A percentile compares a stretch with the other conserved stretches of the same genome.
Conservation (phyloP, 768 basidiomycete species). For the Auricularia cornea region DNA sequence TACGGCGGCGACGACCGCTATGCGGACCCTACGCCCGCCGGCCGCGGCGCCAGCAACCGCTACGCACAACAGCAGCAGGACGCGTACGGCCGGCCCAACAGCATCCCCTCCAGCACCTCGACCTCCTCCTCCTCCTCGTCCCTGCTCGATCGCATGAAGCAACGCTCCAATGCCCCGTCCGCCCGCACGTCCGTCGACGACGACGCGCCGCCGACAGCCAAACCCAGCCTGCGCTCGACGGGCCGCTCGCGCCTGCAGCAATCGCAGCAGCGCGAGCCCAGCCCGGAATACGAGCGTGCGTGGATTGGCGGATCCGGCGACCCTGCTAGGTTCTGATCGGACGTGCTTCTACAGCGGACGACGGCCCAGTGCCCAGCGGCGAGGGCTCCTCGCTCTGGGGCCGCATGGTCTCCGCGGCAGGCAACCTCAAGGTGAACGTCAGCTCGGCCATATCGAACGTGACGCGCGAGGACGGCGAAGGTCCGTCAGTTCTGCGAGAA, state of each 20-base stretch:
- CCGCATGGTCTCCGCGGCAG: slow-evolving; percentile 46
- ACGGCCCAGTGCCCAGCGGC: slow-evolving; percentile 14
- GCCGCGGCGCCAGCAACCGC: slow-evolving; percentile 31
- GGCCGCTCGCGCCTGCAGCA: background rate
- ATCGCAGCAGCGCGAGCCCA: background rate
- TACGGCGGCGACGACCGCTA: background rate
- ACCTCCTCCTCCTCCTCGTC: slow-evolving; percentile 26
- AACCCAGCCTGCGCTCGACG: background rate
- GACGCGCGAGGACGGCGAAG: slow-evolving; percentile 34
- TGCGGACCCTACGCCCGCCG: background rate
- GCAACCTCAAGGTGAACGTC: slow-evolving; percentile 46
- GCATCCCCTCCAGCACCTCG: slow-evolving; percentile 16
- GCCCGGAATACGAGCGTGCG: background rate
- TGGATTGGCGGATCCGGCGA: background rate
- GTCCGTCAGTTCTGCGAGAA: slow-evolving; percentile 17
- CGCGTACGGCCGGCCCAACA: background rate
- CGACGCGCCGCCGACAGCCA: background rate
- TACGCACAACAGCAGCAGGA: background rate
- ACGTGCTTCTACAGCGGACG: background rate
- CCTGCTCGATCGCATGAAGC: slow-evolving; percentile 30
- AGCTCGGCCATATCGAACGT: slow-evolving; percentile 41
- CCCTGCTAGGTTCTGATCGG: background rate
- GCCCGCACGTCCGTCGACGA: slow-evolving; percentile 24
- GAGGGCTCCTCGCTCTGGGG: slow-evolving; percentile 47
- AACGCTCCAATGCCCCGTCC: slow-evolving; percentile 26